These are phyloP conservation scores for Nicotiana tomentosiformis DNA, from an alignment of 257 asterid species.

Conservation along the genomic window DNA sequence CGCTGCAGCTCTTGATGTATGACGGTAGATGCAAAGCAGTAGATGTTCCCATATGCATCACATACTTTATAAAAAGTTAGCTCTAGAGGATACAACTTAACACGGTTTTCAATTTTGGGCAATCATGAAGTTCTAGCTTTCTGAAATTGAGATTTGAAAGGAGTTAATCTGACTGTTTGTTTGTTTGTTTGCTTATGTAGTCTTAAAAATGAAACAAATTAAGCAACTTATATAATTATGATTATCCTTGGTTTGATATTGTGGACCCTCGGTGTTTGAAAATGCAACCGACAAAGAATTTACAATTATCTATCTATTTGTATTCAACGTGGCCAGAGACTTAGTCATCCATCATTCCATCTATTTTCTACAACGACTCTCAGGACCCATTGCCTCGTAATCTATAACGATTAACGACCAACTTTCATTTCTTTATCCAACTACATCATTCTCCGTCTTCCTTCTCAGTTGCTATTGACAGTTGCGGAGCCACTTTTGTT, in stretches of 20 bases:
- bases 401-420: neutral
- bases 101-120: neutral
- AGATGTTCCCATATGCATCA: too few relatives aligned
- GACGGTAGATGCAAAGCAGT: too few relatives aligned
- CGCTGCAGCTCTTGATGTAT: too few relatives aligned
- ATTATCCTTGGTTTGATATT: slow-evolving; percentile 4
- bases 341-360: neutral
- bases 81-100: neutral
- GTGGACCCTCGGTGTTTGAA: neutral
- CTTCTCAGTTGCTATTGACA: neutral
- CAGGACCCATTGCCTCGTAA: neutral
- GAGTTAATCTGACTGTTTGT: neutral
- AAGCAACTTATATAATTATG: neutral
- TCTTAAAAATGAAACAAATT: neutral
- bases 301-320: neutral
- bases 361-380: neutral
- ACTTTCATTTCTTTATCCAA: neutral
- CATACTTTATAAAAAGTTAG: neutral
- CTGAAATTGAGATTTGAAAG: neutral
- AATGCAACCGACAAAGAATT: neutral
- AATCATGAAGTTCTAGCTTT: neutral
- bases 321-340: neutral
- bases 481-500: too few relatives aligned
- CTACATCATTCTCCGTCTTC: neutral
- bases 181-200: neutral